Percentiles rank a stretch among this genome's conserved stretches.
Conservation (phyloP, 345 rosid genomes). For the Gossypium rotundifolium region DNA sequence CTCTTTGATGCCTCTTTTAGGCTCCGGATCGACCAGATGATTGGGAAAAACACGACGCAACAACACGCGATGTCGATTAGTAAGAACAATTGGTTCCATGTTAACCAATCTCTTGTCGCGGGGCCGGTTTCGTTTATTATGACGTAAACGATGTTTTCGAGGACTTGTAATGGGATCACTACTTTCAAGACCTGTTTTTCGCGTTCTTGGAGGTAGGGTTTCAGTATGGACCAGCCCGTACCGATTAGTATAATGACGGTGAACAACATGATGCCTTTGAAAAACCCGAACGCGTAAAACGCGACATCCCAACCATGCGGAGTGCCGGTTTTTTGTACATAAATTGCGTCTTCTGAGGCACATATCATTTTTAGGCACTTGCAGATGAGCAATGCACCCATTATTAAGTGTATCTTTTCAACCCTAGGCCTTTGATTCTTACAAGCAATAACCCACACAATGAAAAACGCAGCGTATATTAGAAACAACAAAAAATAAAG, state of each 20-base stretch:
- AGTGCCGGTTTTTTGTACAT: constrained; percentile 36
- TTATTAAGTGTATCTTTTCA: constrained; percentile 38
- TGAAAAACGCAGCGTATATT: constrained; percentile 21
- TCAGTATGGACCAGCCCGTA: constrained; percentile 53
- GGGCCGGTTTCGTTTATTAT: constrained; percentile 43
- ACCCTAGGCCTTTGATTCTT: constrained; percentile 27
- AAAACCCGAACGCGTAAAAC: constrained; percentile 47
- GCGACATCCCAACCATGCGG: constrained; percentile 63
- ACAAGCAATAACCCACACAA: constrained; percentile 28
- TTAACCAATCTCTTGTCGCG: constrained; percentile 39
- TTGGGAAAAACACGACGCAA: constrained; percentile 45
- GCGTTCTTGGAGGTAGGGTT: constrained; percentile 50
- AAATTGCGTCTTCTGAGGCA: constrained; percentile 38
- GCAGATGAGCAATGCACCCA: constrained; percentile 40
- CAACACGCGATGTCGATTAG: constrained; percentile 45
- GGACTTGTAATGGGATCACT: constrained; percentile 48
- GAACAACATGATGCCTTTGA: constrained; percentile 55
- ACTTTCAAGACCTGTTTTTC: constrained; percentile 42
- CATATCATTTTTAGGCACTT: constrained; percentile 48
- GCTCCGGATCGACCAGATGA: constrained; percentile 48
- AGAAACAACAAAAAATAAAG: constrained; percentile 30
- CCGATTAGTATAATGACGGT: constrained; percentile 50
- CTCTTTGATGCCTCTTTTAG: constrained; percentile 41
- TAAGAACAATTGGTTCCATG: constrained; percentile 47
- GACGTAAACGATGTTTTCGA: constrained; percentile 46